A percentile compares a stretch with the other conserved stretches of the same genome.
phyloP scores from a whole-genome alignment of 306 rosid genomes.

The Rosa lucieae region DNA sequence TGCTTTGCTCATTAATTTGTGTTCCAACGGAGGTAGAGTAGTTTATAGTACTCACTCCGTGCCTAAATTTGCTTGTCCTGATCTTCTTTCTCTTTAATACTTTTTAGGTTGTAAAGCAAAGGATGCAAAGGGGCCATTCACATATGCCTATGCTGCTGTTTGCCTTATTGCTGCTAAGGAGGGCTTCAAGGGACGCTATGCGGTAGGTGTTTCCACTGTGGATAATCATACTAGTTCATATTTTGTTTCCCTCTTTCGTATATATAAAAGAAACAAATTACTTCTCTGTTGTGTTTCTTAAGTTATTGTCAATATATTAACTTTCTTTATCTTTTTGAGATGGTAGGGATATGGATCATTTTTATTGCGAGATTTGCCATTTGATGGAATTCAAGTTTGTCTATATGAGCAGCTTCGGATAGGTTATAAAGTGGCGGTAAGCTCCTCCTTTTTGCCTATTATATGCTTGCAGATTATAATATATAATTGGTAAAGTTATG shows the following conservation, averaged over 20 bases:
- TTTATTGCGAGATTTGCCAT: slow-evolving; percentile 84
- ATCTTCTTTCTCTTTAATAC: slow-evolving; percentile 17
- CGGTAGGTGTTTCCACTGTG: slow-evolving; percentile 42
- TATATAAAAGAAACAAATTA: neutral
- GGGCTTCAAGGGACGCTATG: slow-evolving; percentile 86
- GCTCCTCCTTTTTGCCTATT: slow-evolving; percentile 26
- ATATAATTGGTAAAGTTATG: neutral
- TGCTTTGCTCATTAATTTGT: slow-evolving; percentile 75
- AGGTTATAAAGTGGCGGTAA: slow-evolving; percentile 80
- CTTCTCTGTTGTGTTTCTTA: neutral
- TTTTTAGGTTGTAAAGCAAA: slow-evolving; percentile 90
- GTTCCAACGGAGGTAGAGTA: slow-evolving; percentile 92
- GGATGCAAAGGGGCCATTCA: slow-evolving; percentile 93
- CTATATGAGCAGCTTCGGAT: slow-evolving; percentile 89
- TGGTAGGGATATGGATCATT: slow-evolving; percentile 90
- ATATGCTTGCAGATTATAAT: slow-evolving; percentile 7
- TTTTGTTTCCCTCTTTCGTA: neutral
- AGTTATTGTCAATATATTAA: neutral
- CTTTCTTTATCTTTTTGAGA: slow-evolving; percentile 17
- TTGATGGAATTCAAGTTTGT: slow-evolving; percentile 96
- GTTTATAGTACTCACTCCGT: slow-evolving; percentile 22
- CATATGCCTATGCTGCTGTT: slow-evolving; percentile 79
- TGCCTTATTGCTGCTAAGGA: slow-evolving; percentile 73
- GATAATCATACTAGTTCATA: neutral
- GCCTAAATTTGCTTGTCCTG: slow-evolving; percentile 20